Evolutionary conservation across 805 yeast species (phyloP), one percentile per base, ranked within the genome.

Genomic region (Metschnikowia santaceciliae): DNA sequence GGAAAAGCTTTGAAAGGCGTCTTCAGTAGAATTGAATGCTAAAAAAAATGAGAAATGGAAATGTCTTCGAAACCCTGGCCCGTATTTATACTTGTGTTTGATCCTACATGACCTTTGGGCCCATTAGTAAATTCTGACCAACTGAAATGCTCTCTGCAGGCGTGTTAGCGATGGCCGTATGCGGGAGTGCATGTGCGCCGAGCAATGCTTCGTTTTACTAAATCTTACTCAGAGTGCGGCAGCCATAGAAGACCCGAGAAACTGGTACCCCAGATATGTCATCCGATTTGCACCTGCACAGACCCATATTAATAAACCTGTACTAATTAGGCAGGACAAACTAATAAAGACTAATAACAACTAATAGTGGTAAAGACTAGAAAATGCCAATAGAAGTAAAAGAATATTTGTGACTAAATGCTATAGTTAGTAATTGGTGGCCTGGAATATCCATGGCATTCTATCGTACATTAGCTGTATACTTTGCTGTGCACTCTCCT

Each of bases 61-160:
- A 20, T 6, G 19, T 20, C 30, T 17, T 0, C 6, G n/a, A 10
- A 7, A 4, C n/a, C 14, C n/a, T 23, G n/a, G 6, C 32, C n/a
- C 30, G 32, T 32, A 42, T 42, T 42, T 42, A 42, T 42, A 42
- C 46, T 42, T 14, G 38, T 33, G 32, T 20, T n/a, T n/a, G 32
- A 32, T 20, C 13, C 17, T 23, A 11, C 43, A 30, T 26, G 43
- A 30, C 38, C 4, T 7, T 13, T 20, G 19, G 23, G 4, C 14
- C 19, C 26, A 20, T 42, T 42, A 42, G 38, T 42, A 42, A 42
- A 33, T 20, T 22, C 32, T 32, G 36, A 22, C 38, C 37, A 22
- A 42, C 32, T 15, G 38, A 22, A 37, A n/a, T 20, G 20, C 46
- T 15, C n/a, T 23, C n/a, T 40, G 43, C 43, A 40, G 43, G 43